Evolutionary conservation across 306 rosid species (phyloP).

Genomic region (Trifolium fragiferum): DNA sequence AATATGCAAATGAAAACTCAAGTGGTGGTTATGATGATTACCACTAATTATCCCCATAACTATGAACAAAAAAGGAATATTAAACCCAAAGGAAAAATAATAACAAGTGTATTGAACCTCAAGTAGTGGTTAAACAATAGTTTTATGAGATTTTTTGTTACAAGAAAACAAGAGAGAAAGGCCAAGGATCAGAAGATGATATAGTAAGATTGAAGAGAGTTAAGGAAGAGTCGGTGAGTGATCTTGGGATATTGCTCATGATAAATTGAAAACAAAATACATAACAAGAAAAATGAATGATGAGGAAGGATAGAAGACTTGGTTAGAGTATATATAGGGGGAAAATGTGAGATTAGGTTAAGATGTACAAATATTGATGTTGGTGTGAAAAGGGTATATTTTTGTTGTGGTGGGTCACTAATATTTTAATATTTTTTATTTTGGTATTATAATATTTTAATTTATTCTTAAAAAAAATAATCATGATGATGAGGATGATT

Average conservation of each 20-base stretch:
- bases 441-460: too few relatives aligned
- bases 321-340: conserved; percentile 44
- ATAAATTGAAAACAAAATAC: conserved; percentile 43
- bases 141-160: conserved; percentile 39
- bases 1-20: conserved; percentile 64
- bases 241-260: conserved; percentile 91
- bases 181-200: conserved; percentile 94
- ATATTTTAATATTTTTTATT: background rate
- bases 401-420: conserved; percentile 35
- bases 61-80: background rate
- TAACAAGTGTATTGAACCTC: background rate
- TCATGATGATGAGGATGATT: conserved; percentile 18
- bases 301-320: conserved; percentile 41
- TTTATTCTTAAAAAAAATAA: too few relatives aligned
- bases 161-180: conserved; percentile 70
- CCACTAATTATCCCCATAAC: conserved; percentile 50
- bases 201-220: conserved; percentile 82
- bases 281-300: conserved; percentile 44
- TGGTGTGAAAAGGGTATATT: conserved; percentile 17
- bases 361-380: background rate
- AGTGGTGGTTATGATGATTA: conserved; percentile 14
- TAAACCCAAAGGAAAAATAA: background rate
- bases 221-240: conserved; percentile 77
- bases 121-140: background rate
- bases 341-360: background rate